These are phyloP conservation scores for Leccinum pellstonianum DNA, from an alignment of 768 basidiomycete genomes.

Conservation along the genomic window DNA sequence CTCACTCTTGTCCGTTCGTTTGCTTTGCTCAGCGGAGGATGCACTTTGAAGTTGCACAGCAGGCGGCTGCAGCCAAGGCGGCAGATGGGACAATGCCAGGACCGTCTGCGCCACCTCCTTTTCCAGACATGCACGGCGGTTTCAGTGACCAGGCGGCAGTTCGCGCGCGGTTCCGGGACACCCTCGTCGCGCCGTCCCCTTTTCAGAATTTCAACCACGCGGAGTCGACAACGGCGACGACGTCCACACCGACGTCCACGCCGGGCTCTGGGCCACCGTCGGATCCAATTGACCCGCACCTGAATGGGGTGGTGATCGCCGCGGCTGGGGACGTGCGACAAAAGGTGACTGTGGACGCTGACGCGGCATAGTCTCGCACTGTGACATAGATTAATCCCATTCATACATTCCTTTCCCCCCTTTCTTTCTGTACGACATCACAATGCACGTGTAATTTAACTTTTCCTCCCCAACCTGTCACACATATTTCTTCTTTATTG, in stretches of 20 bases:
- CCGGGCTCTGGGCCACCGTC: slow-evolving; percentile 35
- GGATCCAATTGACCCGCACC: slow-evolving; percentile 34
- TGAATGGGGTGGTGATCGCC: slow-evolving; percentile 25
- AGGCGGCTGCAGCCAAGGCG: slow-evolving; percentile 34
- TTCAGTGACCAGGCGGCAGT: slow-evolving; percentile 40
- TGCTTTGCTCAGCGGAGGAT: slow-evolving; percentile 40
- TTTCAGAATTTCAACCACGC: slow-evolving; percentile 41
- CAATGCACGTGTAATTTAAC: slow-evolving; percentile 21
- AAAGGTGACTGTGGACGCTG: slow-evolving; percentile 28
- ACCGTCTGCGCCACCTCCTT: slow-evolving; percentile 26
- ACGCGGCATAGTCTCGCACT: slow-evolving; percentile 18
- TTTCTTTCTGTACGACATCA: neutral
- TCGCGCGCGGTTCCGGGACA: slow-evolving; percentile 63
- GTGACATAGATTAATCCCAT: neutral
- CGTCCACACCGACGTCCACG: slow-evolving; percentile 35
- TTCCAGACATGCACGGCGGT: slow-evolving; percentile 32
- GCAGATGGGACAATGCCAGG: slow-evolving; percentile 30
- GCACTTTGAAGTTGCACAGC: slow-evolving; percentile 39
- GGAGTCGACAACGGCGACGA: slow-evolving; percentile 31
- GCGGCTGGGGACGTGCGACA: slow-evolving; percentile 24
- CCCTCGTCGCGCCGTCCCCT: slow-evolving; percentile 52
- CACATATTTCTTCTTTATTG: neutral
- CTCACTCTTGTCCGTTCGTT: slow-evolving; percentile 1
- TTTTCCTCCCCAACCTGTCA: neutral
- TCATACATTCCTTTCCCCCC: neutral